Evolutionary conservation across 2,329 filamentous ascomycete species (phyloP).

Genomic region (Tricladium varicosporioides): DNA sequence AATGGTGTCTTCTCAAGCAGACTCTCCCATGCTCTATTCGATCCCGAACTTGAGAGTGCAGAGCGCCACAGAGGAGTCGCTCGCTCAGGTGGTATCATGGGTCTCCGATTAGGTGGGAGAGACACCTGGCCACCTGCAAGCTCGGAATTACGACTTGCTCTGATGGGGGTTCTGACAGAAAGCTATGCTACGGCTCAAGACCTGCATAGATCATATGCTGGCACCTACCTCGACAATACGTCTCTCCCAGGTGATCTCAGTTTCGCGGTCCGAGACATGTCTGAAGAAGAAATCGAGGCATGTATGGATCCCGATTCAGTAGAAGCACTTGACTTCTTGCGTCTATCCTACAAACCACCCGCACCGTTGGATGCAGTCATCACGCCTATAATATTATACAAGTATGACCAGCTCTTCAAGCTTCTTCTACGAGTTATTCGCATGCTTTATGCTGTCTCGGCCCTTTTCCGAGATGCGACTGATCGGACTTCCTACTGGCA

Average conservation of each 20-base stretch:
- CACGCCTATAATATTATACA: slow-evolving; percentile 64
- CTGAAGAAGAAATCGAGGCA: slow-evolving; percentile 72
- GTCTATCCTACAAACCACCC: slow-evolving; percentile 79
- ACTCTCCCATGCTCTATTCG: slow-evolving; percentile 80
- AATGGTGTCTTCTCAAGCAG: slow-evolving; percentile 81
- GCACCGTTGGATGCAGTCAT: slow-evolving; percentile 70
- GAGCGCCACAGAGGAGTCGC: slow-evolving; percentile 70
- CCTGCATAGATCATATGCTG: slow-evolving; percentile 28
- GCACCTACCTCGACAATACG: slow-evolving; percentile 32
- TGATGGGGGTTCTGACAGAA: slow-evolving; percentile 83
- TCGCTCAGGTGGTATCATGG: slow-evolving; percentile 70
- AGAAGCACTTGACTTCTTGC: slow-evolving; percentile 89
- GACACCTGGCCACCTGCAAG: slow-evolving; percentile 91
- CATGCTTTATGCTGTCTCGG: slow-evolving; percentile 72
- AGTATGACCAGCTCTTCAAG: slow-evolving; percentile 85
- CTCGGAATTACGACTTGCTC: slow-evolving; percentile 83
- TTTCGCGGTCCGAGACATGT: slow-evolving; percentile 82
- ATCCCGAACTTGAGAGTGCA: slow-evolving; percentile 75
- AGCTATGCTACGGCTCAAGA: slow-evolving; percentile 51
- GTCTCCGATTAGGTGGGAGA: slow-evolving; percentile 76
- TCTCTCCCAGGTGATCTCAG: slow-evolving; percentile 67
- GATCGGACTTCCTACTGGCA: slow-evolving; percentile 32
- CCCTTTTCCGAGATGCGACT: slow-evolving; percentile 59
- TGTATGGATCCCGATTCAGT: slow-evolving; percentile 82
- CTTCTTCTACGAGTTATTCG: slow-evolving; percentile 73